Conservation (phyloP, 352 stramenopile species). For the Aphanomyces cochlioides region DNA sequence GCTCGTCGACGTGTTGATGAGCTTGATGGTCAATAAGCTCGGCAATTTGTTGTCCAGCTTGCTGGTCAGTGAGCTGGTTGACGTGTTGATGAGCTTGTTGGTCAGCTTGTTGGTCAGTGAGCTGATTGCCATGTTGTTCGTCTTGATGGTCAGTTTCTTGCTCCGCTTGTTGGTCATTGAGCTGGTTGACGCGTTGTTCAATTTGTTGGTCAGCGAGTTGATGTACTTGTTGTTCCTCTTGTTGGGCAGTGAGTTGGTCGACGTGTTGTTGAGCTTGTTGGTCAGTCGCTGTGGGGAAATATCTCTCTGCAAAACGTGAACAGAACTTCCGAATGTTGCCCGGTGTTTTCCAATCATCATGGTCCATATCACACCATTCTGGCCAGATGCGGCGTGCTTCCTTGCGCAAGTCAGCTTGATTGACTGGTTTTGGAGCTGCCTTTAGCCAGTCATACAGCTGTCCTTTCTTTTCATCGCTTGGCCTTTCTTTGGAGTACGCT, state of each 20-base stretch:
- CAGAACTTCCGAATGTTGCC: neutral
- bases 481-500: neutral
- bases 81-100: too few species aligned
- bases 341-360: neutral
- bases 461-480: neutral
- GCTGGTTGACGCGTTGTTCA: neutral
- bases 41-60: too few species aligned
- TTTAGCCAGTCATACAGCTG: neutral
- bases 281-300: neutral
- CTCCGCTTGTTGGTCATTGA: neutral
- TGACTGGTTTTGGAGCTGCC: neutral
- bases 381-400: neutral
- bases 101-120: too few species aligned
- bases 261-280: neutral
- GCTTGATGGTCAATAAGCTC: too few species aligned
- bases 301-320: neutral
- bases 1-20: too few species aligned
- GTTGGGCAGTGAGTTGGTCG: neutral
- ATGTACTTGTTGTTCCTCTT: neutral
- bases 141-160: too few species aligned
- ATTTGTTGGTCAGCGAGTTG: neutral
- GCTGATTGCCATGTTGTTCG: too few species aligned
- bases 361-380: neutral
- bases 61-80: too few species aligned
- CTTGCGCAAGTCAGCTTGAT: neutral